phyloP scores from a whole-genome alignment of 306 rosid species.

The Citrullus colocynthis region DNA sequence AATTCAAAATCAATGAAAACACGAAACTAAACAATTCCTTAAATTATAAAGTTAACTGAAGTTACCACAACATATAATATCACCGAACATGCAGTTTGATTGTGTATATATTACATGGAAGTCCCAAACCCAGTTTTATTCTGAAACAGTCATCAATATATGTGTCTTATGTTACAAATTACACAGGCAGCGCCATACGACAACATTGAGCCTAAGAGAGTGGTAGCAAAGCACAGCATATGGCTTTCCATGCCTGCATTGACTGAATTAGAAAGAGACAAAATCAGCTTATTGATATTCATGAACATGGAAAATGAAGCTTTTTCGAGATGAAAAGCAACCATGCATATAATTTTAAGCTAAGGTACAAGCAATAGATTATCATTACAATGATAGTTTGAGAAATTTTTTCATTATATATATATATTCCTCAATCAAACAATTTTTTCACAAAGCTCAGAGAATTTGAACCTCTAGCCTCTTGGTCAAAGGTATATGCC shows the following conservation, averaged over 20 bases:
- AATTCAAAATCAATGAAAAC: background rate
- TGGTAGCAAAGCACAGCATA: background rate
- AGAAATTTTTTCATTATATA: background rate
- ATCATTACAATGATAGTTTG: background rate
- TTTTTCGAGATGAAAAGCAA: background rate
- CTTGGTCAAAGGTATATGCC: no score
- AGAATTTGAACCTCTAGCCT: no score
- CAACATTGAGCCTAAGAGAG: background rate
- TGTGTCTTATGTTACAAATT: background rate
- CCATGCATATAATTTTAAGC: background rate
- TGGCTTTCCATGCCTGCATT: background rate
- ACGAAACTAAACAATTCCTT: background rate
- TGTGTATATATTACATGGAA: background rate
- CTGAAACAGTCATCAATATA: background rate
- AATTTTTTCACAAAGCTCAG: no score
- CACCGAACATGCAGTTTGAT: conserved; percentile 2
- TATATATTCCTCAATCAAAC: no score
- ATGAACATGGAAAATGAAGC: background rate
- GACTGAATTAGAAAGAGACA: background rate
- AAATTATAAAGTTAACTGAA: background rate
- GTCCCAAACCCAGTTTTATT: background rate
- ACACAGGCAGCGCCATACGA: background rate
- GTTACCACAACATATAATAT: background rate
- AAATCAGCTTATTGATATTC: background rate
- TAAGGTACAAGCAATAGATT: background rate